Percentiles rank a stretch among this genome's conserved stretches.
These are phyloP conservation scores for Fusarium aywerte DNA, from an alignment of 2,329 filamentous ascomycete genomes.

Conservation along the genomic window DNA sequence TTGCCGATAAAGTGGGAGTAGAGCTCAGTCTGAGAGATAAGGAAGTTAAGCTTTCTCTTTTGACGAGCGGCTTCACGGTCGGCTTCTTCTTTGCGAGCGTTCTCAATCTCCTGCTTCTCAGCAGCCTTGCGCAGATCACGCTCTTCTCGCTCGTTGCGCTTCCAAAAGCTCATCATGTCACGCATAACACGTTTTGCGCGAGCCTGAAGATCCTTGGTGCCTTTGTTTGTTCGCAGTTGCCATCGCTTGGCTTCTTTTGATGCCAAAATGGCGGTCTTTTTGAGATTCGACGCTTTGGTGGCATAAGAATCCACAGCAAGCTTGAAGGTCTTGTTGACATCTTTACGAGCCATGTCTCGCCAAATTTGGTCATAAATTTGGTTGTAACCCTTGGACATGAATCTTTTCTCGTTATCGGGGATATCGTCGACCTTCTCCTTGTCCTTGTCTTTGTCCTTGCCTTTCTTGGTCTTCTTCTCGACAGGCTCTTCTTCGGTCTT, in stretches of 20 bases:
- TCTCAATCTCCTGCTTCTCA: conserved; percentile 95
- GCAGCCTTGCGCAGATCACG: conserved; percentile 93
- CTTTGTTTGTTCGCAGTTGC: conserved; percentile 98
- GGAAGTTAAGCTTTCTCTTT: conserved; percentile 98
- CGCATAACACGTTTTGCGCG: conserved; percentile 98
- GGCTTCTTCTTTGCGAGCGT: conserved; percentile 94
- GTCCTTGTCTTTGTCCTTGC: conserved; percentile 59
- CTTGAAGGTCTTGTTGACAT: conserved; percentile 91
- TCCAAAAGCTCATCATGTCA: conserved; percentile 99
- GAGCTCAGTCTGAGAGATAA: conserved; percentile 97
- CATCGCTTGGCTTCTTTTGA: conserved; percentile 97
- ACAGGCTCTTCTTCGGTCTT: conserved; percentile 54
- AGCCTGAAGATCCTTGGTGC: conserved; percentile 96
- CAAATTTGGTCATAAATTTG: conserved; percentile 98
- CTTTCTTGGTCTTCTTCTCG: conserved; percentile 61
- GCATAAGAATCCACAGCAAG: conserved; percentile 86
- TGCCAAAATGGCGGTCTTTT: conserved; percentile 95
- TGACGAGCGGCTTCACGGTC: conserved; percentile 97
- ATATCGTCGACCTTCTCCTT: conserved; percentile 64
- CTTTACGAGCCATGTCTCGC: conserved; percentile 92
- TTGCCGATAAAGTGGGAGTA: conserved; percentile 99
- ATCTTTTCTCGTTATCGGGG: conserved; percentile 70
- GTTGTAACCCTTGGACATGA: conserved; percentile 91
- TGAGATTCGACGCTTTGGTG: conserved; percentile 92
- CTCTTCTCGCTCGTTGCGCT: conserved; percentile 97